Percentiles rank a stretch among this genome's conserved stretches.
Conservation (phyloP, 2,329 filamentous ascomycete genomes). For the Zopfia rhizophila region DNA sequence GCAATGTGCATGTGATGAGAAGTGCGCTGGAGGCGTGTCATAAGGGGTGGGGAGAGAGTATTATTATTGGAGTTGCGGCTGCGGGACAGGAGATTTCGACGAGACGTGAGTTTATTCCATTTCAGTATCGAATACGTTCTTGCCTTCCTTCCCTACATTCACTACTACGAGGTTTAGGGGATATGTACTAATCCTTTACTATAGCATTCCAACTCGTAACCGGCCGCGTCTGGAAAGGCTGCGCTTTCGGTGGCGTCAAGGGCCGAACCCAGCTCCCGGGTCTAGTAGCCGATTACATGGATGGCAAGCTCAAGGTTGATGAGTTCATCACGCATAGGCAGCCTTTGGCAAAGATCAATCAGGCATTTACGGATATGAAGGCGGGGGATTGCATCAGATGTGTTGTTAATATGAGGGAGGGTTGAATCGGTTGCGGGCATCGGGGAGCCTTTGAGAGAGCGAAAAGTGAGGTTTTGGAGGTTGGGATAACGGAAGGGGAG, state of each 20-base stretch:
- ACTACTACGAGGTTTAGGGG: not conserved
- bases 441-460: no score
- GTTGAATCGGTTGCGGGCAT: no score
- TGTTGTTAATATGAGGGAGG: slow-evolving; percentile 74
- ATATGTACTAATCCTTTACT: slow-evolving; percentile 13
- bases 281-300: slow-evolving; percentile 89
- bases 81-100: slow-evolving; percentile 96
- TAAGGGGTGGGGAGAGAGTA: slow-evolving; percentile 99
- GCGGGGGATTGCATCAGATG: slow-evolving; percentile 95
- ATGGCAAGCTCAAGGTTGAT: slow-evolving; percentile 92
- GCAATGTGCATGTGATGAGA: slow-evolving; percentile 95
- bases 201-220: slow-evolving; percentile 98
- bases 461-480: no score
- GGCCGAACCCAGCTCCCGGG: slow-evolving; percentile 90
- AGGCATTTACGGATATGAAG: slow-evolving; percentile 94
- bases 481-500: no score
- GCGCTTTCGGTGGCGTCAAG: slow-evolving; percentile 98
- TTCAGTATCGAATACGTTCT: no score
- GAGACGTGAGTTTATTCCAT: slow-evolving; percentile 83
- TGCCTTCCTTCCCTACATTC: not conserved
- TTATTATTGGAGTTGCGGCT: slow-evolving; percentile 96
- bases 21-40: slow-evolving; percentile 96
- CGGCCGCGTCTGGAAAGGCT: slow-evolving; percentile 96
- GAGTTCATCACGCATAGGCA: slow-evolving; percentile 99
- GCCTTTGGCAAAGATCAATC: slow-evolving; percentile 83